A percentile compares a stretch with the other conserved stretches of the same genome.
phyloP scores from a whole-genome alignment of 2,329 filamentous ascomycete species.

The Hypoxylon sp. region DNA sequence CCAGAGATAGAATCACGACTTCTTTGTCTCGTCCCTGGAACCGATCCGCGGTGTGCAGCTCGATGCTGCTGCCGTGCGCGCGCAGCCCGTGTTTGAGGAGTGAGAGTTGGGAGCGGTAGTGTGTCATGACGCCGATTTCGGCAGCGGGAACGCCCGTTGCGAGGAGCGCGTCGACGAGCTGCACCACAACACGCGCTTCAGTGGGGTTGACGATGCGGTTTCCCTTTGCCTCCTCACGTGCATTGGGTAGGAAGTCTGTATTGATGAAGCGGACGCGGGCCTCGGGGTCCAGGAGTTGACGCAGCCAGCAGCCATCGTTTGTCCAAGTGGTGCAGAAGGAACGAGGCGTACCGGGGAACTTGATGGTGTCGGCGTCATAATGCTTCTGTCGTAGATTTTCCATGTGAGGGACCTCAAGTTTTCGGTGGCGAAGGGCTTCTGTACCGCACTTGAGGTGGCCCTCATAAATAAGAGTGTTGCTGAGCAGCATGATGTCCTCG shows the following conservation, averaged over 20 bases:
- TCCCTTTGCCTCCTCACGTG: conserved; percentile 81
- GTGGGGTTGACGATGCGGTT: conserved; percentile 89
- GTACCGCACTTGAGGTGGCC: conserved; percentile 92
- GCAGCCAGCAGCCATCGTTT: conserved; percentile 79
- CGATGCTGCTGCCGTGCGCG: conserved; percentile 72
- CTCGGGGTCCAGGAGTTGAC: conserved; percentile 76
- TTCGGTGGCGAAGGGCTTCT: conserved; percentile 77
- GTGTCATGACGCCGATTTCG: conserved; percentile 95
- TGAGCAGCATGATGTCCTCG: conserved; percentile 94
- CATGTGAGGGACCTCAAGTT: conserved; percentile 78
- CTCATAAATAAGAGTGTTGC: conserved; percentile 94
- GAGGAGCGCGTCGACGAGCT: conserved; percentile 86
- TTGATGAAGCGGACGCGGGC: conserved; percentile 89
- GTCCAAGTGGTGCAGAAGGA: conserved; percentile 70
- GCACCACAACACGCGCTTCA: conserved; percentile 83
- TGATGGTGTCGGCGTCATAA: conserved; percentile 65
- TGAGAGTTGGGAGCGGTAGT: conserved; percentile 93
- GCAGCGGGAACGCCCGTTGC: conserved; percentile 79
- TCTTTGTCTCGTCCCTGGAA: conserved; percentile 98
- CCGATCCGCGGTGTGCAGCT: conserved; percentile 97
- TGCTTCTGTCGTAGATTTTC: conserved; percentile 72
- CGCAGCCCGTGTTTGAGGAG: conserved; percentile 82
- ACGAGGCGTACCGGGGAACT: conserved; percentile 59
- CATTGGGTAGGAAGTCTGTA: conserved; percentile 80
- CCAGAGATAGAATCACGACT: conserved; percentile 87